These are phyloP conservation scores for Fusarium sp. DNA, from an alignment of 2,329 filamentous ascomycete species.

Conservation along the genomic window DNA sequence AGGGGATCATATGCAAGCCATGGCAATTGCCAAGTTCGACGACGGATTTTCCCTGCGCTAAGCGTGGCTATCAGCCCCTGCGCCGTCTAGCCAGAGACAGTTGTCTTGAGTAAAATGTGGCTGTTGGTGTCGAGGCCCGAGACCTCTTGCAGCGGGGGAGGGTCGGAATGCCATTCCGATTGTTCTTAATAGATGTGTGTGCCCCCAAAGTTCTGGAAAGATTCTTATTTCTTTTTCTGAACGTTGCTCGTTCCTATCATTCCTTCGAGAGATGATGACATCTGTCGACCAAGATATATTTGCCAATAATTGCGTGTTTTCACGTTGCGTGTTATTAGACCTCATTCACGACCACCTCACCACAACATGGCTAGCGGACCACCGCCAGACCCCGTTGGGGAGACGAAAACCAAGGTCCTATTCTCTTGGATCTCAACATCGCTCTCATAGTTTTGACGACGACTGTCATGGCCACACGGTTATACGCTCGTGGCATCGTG, in stretches of 20 bases:
- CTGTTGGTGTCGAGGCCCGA: neutral
- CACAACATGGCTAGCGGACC: neutral
- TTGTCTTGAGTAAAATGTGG: neutral
- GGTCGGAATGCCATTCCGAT: neutral
- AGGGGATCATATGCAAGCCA: neutral
- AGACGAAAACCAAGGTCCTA: constrained; percentile 28
- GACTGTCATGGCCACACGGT: neutral
- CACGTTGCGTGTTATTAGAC: neutral
- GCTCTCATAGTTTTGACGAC: neutral
- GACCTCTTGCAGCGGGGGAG: neutral
- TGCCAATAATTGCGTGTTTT: no score
- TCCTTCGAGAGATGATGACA: neutral
- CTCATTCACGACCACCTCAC: neutral
- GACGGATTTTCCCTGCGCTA: neutral
- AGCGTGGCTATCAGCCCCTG: neutral
- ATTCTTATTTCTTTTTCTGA: neutral
- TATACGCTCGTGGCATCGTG: neutral
- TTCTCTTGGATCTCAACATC: constrained; percentile 14
- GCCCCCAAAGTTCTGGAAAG: neutral
- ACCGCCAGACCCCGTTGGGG: neutral
- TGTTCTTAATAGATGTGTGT: neutral
- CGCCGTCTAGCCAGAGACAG: neutral
- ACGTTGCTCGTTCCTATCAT: neutral
- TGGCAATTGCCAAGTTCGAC: neutral
- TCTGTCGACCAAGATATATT: no score